Evolutionary conservation across 1,139 yeast genomes (phyloP).

Genomic region (Protomyces gravidus): DNA sequence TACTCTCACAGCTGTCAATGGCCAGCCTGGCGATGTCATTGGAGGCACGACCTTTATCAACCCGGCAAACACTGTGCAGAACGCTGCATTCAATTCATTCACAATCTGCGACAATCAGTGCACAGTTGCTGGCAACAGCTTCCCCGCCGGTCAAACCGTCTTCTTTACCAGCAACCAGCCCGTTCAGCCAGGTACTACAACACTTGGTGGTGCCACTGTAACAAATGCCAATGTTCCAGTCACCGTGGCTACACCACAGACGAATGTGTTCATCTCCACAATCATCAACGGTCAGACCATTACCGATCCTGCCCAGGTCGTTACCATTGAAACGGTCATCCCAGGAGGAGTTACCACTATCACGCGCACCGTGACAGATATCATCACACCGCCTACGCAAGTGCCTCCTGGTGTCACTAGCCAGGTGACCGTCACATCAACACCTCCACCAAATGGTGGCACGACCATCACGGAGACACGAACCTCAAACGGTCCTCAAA

Average conservation of each 20-base stretch:
- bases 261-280: not conserved
- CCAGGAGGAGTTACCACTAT: not conserved
- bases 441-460: not conserved
- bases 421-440: not conserved
- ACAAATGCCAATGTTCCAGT: not conserved
- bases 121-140: constrained; percentile 10
- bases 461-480: not conserved
- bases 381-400: not conserved
- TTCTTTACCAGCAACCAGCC: constrained; percentile 9
- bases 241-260: constrained; percentile 5
- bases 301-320: not conserved
- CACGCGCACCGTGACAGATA: not conserved
- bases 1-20: not conserved
- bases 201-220: constrained; percentile 17
- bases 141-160: constrained; percentile 11
- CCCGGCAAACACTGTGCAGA: constrained; percentile 8
- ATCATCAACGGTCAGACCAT: not conserved
- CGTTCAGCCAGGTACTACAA: constrained; percentile 5
- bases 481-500: not conserved
- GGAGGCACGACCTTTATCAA: constrained; percentile 19
- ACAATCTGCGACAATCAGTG: constrained; percentile 10
- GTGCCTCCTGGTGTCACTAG: not conserved
- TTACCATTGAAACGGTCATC: not conserved
- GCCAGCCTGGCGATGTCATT: constrained; percentile 10
- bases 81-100: constrained; percentile 9